Conservation (phyloP, 768 basidiomycete species). For the Tylopilus intermedius region DNA sequence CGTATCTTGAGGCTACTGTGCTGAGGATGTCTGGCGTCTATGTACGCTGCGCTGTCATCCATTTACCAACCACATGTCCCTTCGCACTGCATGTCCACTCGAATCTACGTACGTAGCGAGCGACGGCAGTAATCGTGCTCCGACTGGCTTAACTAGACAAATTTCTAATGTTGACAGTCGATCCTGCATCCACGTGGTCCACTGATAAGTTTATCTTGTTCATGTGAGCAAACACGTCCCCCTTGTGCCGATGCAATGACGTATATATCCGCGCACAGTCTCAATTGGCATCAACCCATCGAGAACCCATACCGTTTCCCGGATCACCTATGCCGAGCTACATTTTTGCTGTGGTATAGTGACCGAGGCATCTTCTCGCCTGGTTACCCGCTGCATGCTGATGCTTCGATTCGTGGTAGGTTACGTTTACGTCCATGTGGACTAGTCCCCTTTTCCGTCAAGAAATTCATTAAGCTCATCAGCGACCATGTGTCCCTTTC, state of each 20-base stretch:
- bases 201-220: no score
- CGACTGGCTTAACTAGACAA: no score
- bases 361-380: background rate
- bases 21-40: no score
- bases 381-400: background rate
- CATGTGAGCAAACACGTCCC: background rate
- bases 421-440: conserved; percentile 1
- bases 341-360: background rate
- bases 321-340: background rate
- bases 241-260: background rate
- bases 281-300: background rate
- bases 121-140: no score
- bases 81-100: no score
- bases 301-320: no score
- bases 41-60: no score
- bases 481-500: background rate
- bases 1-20: no score
- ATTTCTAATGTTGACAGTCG: no score
- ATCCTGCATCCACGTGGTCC: no score
- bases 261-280: background rate
- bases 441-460: background rate
- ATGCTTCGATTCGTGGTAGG: background rate
- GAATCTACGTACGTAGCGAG: no score
- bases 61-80: no score
- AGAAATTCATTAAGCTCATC: background rate